These are phyloP conservation scores for Chlorophyllum brunneum DNA, from an alignment of 768 basidiomycete genomes.

Conservation along the genomic window DNA sequence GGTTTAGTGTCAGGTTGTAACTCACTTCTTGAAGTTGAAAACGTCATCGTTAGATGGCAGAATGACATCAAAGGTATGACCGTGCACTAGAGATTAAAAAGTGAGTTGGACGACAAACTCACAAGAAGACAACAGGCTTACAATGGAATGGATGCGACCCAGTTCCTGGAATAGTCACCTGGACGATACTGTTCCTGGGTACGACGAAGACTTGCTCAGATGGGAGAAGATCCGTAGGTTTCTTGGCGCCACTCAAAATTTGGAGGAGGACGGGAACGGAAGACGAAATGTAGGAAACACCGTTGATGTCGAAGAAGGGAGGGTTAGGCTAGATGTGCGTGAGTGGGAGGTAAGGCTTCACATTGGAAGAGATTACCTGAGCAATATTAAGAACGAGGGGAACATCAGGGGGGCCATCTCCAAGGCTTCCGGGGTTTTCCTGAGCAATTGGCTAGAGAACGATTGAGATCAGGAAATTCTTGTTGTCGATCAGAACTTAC, in stretches of 20 bases:
- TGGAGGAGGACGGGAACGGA: slow-evolving; percentile 9
- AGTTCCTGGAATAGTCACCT: slow-evolving; percentile 11
- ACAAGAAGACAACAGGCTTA: neutral
- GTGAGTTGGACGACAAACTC: neutral
- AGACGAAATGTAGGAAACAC: slow-evolving; percentile 3
- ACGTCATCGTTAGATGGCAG: slow-evolving; percentile 5
- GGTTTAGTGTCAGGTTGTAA: neutral
- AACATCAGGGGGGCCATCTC: slow-evolving; percentile 11
- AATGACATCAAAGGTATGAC: slow-evolving; percentile 25
- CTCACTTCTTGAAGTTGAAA: slow-evolving; percentile 13
- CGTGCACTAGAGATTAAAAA: slow-evolving; percentile 17
- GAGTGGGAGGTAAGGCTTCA: neutral
- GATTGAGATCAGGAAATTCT: slow-evolving; percentile 3
- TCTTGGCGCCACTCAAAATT: slow-evolving; percentile 7
- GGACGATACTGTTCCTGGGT: slow-evolving; percentile 1
- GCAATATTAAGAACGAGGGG: neutral
- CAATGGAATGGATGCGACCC: slow-evolving; percentile 9
- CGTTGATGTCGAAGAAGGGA: slow-evolving; percentile 11
- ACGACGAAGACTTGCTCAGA: slow-evolving; percentile 8
- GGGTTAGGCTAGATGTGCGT: slow-evolving; percentile 10
- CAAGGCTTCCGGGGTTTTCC: slow-evolving; percentile 2
- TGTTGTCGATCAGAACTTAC: neutral
- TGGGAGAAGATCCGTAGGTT: slow-evolving; percentile 4
- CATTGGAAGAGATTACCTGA: neutral
- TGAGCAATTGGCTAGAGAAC: slow-evolving; percentile 16